Evolutionary conservation across 108 stramenopile species (phyloP), one percentile per base, ranked within the genome.

Genomic region (Pseudonitzschia pungens): DNA sequence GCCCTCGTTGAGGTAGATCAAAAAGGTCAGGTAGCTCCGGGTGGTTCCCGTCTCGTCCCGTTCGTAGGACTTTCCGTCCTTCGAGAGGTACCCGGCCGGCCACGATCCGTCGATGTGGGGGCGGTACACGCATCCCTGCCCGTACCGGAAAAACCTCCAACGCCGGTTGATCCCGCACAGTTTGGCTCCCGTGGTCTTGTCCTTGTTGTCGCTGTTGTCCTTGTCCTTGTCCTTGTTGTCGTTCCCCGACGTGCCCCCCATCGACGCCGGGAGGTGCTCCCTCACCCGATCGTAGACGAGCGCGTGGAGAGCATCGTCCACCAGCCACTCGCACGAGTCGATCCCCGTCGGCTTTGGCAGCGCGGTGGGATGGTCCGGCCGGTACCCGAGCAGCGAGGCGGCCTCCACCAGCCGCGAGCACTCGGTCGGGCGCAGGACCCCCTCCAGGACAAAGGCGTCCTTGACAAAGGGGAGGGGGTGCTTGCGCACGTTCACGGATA

Each of bases 81-180:
- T 48, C 29, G 45, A 36, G 12, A 85, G 66, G 4, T 78, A 75
- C 36, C 77, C 77, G 24, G 50, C 75, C 14, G 86, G 84, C 89
- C 89, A 90, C 12, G 83, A 77, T 32, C 89, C 89, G 78, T 90
- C 89, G 40, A 87, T 80, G 65, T 89, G 89, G 20, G 86, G 86
- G 55, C 89, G 76, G 70, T 87, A 89, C 41, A 83, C 76, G 41
- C 76, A 69, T 8, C 68, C 78, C 33, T 80, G 71, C 6, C 72
- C 76, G 59, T 89, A 89, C 28, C 83, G 77, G 73, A 82, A 89
- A 32, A 85, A 78, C 27, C 88, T 63, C 82, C 86, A 89, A 15
- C 86, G 68, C 21, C 73, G 69, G 71, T 89, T 89, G 22, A 89
- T 60, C 15, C 86, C 86, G 63, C 59, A n/a, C 24, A 26, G 20